These are phyloP conservation scores for Maudiozyma bulderi DNA, from an alignment of 805 yeast genomes.

Conservation along the genomic window DNA sequence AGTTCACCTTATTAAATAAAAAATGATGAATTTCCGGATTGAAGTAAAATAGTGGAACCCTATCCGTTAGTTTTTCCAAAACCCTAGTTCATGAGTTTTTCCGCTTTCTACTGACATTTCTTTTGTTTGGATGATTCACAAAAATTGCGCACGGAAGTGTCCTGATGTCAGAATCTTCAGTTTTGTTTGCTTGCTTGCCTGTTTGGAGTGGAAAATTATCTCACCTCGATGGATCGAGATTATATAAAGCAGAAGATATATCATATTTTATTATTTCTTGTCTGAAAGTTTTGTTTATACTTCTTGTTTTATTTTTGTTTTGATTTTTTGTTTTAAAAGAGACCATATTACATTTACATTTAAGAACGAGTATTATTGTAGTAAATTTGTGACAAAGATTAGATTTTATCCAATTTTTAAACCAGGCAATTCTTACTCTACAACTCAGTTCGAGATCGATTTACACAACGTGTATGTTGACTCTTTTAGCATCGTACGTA, in stretches of 20 bases:
- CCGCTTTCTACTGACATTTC: too few relatives aligned
- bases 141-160: too few relatives aligned
- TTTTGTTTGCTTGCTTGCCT: too few relatives aligned
- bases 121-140: too few relatives aligned
- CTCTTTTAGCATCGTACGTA: slow-evolving; percentile 9
- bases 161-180: too few relatives aligned
- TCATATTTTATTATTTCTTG: background rate
- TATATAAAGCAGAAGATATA: background rate
- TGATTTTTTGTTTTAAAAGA: slow-evolving; percentile 2
- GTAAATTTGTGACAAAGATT: slow-evolving; percentile 26
- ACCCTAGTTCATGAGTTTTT: too few relatives aligned
- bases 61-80: too few relatives aligned
- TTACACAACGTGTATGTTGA: slow-evolving; percentile 1
- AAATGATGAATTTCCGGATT: too few relatives aligned
- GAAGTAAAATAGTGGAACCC: too few relatives aligned
- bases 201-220: too few relatives aligned
- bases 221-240: too few relatives aligned
- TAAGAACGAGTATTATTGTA: slow-evolving; percentile 33
- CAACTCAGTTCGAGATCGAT: slow-evolving; percentile 30
- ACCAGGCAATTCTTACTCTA: slow-evolving; percentile 31
- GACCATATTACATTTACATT: slow-evolving; percentile 24
- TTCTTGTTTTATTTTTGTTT: background rate
- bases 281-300: background rate
- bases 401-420: background rate
- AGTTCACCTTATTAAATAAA: too few relatives aligned